phyloP scores from a whole-genome alignment of 176 grass and related monocot species.

The Rhynchospora breviuscula region DNA sequence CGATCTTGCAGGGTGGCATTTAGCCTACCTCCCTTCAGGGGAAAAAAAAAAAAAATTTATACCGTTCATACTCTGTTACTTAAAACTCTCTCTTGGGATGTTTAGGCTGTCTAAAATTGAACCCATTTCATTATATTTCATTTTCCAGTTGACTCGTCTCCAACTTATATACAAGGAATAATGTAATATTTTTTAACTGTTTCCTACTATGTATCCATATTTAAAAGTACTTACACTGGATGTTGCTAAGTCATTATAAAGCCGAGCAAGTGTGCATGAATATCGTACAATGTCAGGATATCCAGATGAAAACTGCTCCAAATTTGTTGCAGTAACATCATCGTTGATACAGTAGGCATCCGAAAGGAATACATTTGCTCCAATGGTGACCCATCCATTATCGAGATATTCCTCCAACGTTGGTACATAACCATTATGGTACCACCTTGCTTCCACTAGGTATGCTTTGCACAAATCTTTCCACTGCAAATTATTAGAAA shows the following conservation, averaged over 20 bases:
- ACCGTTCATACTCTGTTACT: neutral
- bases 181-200: neutral
- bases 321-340: neutral
- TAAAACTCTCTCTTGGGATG: neutral
- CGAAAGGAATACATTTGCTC: neutral
- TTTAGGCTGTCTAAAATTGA: neutral
- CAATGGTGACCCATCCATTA: no score
- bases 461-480: no score
- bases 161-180: neutral
- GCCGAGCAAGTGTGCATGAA: conserved; percentile 3
- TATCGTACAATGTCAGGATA: neutral
- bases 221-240: neutral
- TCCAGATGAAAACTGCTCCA: neutral
- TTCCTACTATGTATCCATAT: neutral
- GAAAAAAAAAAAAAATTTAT: neutral
- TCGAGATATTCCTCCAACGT: no score
- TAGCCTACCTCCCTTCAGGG: neutral
- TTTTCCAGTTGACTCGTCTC: neutral
- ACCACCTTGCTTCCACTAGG: no score
- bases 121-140: neutral
- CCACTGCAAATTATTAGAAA: no score
- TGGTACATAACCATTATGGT: no score
- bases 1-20: neutral
- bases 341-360: conserved; percentile 5
- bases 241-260: conserved; percentile 18